Evolutionary conservation across 495 filamentous ascomycete species (phyloP), one percentile per base, ranked within the genome.

Genomic region (Penicillium paxilli): DNA sequence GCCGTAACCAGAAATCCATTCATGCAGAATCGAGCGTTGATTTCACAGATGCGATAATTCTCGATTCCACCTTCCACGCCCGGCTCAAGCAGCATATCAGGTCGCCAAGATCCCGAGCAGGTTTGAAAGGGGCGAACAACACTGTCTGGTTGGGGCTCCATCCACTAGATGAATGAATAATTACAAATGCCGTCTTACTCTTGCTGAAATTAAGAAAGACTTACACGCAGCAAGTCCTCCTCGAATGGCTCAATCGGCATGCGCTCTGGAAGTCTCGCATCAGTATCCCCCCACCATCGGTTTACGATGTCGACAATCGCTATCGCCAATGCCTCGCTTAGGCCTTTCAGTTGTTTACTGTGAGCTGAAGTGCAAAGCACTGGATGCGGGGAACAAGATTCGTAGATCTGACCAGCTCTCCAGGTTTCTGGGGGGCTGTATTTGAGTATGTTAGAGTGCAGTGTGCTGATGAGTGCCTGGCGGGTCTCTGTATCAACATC

Each of bases 1-100:
- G 54, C 59, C 10, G n/a, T 22, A 21, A 57, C 24, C 35, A 73
- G 46, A 22, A 64, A 73, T 0, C 70, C 68, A 62, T 79, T 77
- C 46, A 64, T 73, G 16, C 61, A 54, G 22, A 80, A 79, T 7
- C 77, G 62, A 1, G 71, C 73, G 47, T 80, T 79, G 20, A 80
- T 78, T 51, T 80, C 76, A 22, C 70, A 75, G 23, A 79, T 67
- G 1, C 59, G 58, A 38, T 67, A 71, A 12, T 21, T 55, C 30
- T 72, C 70, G 6, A 26, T 20, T 1, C 25, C 48, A 0, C 46
- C 37, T 11, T 49, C 14, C n/a, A n/a, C n/a, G 10, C 57, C 46
- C 7, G 58, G 44, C 23, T 72, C 68, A 1, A 78, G 38, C n/a
- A 79, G 44, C 37, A 77, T 72, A 47, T 79, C 76, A 12, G 76